Base-by-base conservation (phyloP, 768 basidiomycete species). In the Psilocybe cubensis region DNA sequence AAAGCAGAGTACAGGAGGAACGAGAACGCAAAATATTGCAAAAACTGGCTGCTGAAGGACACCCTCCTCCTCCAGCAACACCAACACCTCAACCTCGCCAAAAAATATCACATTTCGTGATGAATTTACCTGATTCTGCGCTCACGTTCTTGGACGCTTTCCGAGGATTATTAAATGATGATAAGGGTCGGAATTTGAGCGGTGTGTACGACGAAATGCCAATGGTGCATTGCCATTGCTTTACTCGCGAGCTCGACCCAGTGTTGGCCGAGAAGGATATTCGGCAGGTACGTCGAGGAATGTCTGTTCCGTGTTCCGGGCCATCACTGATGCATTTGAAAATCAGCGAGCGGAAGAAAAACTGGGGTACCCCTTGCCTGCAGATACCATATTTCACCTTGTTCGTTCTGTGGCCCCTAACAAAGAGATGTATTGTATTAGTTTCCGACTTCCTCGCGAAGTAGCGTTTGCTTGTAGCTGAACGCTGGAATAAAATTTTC, bases 381-480 rank as follows among this genome's bases (percentile, higher is more conserved):
- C 76, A 10, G 80, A 83, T 21, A 76, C 79, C 35, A 70, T 72
- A 12, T 69, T 93, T 7, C 88, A 94, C 66, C 80, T 87, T 62
- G 96, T 99, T 47, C 87, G 97, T 54, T 89, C 90, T 9, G 97
- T 98, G 9, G 94, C 97, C 1, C 96, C 96, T 6, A 91, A 86
- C 73, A 98, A 99, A 74, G 89, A 94, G 66, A 98, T 98, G 96
- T 98, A 96, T 72, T 96, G 96, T 72, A 83, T 99, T 53, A 90
- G 90, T 71, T 98, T 99, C 79, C 71, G 76, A 18, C 70, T 76
- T 29, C 75, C 78, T 31, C 61, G 67, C 25, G 72, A 69, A 54
- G 80, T 79, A 11, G 77, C 74, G 33, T 73, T 75, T 65, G 58
- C 54, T 44, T 44, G 27, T n/a, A 53, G 42, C 12, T 53, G 25